These are phyloP conservation scores for Drechslera avenae DNA, from an alignment of 2,329 filamentous ascomycete species.

Conservation along the genomic window DNA sequence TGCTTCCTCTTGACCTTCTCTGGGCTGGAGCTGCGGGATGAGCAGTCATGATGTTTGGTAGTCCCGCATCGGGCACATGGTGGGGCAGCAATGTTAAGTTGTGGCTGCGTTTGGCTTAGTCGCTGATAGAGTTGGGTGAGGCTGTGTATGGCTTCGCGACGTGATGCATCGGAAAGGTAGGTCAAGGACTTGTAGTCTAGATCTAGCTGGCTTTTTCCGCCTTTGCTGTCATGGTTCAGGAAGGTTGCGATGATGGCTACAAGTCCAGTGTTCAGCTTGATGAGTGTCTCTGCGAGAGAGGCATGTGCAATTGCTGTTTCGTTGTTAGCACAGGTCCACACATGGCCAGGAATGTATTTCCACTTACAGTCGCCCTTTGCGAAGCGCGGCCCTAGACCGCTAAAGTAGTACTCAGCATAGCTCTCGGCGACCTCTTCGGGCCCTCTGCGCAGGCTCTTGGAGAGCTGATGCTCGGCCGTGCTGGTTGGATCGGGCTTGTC, in stretches of 20 bases:
- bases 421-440: conserved; percentile 51
- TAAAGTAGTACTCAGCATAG: conserved; percentile 49
- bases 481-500: conserved; percentile 25
- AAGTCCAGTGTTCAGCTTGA: conserved; percentile 55
- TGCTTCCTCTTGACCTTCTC: conserved; percentile 35
- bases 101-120: conserved; percentile 45
- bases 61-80: conserved; percentile 33
- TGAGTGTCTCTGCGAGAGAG: conserved; percentile 53
- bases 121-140: conserved; percentile 50
- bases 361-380: conserved; percentile 53
- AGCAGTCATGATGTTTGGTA: conserved; percentile 31
- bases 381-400: conserved; percentile 45
- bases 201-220: conserved; percentile 33
- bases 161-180: conserved; percentile 52
- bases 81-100: conserved; percentile 31
- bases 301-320: conserved; percentile 52
- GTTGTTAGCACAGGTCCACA: conserved; percentile 3
- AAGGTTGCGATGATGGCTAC: conserved; percentile 55
- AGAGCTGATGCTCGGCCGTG: conserved; percentile 47
- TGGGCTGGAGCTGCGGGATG: conserved; percentile 18
- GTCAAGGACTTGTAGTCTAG: conserved; percentile 54
- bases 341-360: neutral
- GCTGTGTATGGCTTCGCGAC: conserved; percentile 52
- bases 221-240: conserved; percentile 45
- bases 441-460: conserved; percentile 49